Percentiles rank a stretch among this genome's conserved stretches.
These are phyloP conservation scores for Trichoderma sp. DNA, from an alignment of 2,329 filamentous ascomycete genomes.

Conservation along the genomic window DNA sequence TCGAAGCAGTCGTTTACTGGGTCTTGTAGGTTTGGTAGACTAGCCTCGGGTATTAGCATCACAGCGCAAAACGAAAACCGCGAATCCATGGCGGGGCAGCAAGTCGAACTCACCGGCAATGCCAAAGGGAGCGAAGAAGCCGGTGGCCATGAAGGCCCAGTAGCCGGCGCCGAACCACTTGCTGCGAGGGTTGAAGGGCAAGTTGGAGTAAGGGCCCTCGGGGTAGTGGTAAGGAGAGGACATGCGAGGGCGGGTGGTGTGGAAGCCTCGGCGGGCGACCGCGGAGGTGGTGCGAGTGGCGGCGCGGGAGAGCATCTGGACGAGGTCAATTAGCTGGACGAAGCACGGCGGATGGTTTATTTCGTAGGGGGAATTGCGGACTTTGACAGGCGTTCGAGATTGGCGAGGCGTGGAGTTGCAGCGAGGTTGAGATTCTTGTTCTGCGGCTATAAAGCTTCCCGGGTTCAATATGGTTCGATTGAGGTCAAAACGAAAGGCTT, in stretches of 20 bases:
- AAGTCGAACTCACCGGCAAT: conserved; percentile 51
- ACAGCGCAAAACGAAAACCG: background rate
- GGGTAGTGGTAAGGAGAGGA: conserved; percentile 96
- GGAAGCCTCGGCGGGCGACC: conserved; percentile 89
- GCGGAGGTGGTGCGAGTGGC: conserved; percentile 60
- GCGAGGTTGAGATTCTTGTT: conserved; percentile 26
- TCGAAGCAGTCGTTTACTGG: conserved; percentile 30
- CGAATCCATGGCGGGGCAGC: conserved; percentile 17
- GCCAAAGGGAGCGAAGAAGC: conserved; percentile 61
- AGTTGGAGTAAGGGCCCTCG: conserved; percentile 89
- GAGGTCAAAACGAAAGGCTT: conserved; percentile 34
- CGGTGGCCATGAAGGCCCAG: conserved; percentile 65
- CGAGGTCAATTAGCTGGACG: conserved; percentile 42
- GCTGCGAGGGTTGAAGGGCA: conserved; percentile 95
- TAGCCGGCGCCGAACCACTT: conserved; percentile 80
- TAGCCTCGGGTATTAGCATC: conserved; percentile 27
- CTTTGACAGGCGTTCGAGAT: conserved; percentile 26
- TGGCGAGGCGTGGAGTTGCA: conserved; percentile 27
- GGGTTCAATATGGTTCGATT: conserved; percentile 32
- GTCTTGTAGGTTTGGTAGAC: conserved; percentile 48
- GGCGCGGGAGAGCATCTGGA: conserved; percentile 80
- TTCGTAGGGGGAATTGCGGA: conserved; percentile 14
- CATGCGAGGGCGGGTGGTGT: conserved; percentile 80
- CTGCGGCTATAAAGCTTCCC: conserved; percentile 29
- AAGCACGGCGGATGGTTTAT: background rate